Evolutionary conservation across 108 stramenopile species (phyloP).

Genomic region (Skeletonema costatum): DNA sequence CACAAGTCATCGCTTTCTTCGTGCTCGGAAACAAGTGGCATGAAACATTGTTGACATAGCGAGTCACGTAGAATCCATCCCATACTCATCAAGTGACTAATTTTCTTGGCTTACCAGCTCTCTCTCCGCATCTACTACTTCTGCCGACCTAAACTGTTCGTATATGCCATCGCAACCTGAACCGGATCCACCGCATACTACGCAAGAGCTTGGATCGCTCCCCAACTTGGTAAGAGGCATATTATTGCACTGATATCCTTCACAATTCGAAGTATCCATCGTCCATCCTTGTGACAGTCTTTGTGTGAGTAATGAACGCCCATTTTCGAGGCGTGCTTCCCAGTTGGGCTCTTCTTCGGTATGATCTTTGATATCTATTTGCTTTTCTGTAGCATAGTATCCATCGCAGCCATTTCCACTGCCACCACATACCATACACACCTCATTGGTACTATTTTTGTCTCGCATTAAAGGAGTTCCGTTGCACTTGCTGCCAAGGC

Average conservation of each 20-base stretch:
- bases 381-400: constrained; percentile 10
- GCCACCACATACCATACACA: constrained; percentile 26
- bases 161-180: constrained; percentile 27
- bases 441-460: background rate
- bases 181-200: constrained; percentile 27
- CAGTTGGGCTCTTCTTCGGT: constrained; percentile 4
- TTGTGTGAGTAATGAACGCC: constrained; percentile 22
- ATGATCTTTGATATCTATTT: background rate
- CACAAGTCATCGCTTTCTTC: constrained; percentile 21
- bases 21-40: constrained; percentile 29
- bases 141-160: constrained; percentile 5
- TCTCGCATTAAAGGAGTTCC: constrained; percentile 15
- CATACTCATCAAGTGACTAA: constrained; percentile 20
- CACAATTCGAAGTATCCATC: constrained; percentile 19
- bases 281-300: constrained; percentile 24
- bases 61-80: constrained; percentile 26
- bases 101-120: constrained; percentile 24
- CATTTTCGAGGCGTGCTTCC: constrained; percentile 18
- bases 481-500: constrained; percentile 20
- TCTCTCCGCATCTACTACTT: constrained; percentile 24
- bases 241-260: constrained; percentile 18
- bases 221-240: constrained; percentile 17
- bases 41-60: constrained; percentile 23
- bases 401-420: constrained; percentile 19
- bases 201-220: constrained; percentile 15